Conservation (phyloP, 495 filamentous ascomycete species). For the Lasiosphaeris hirsuta region DNA sequence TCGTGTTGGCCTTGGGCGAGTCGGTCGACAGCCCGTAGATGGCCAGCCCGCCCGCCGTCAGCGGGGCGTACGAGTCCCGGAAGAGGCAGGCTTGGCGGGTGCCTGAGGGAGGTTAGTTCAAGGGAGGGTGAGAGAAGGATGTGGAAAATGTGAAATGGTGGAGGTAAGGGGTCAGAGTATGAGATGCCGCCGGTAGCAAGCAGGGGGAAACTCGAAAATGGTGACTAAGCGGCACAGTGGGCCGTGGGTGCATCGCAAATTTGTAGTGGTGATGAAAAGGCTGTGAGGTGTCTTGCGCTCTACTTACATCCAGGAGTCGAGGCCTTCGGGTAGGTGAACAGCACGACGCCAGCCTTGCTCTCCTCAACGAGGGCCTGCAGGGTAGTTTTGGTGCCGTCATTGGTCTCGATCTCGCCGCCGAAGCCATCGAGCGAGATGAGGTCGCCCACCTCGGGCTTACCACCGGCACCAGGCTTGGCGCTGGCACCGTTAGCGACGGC, state of each 20-base stretch:
- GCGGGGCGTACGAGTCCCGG: conserved; percentile 70
- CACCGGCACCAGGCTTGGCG: background rate
- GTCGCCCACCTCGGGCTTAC: conserved; percentile 41
- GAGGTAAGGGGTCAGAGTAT: conserved; percentile 2
- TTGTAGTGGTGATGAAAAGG: background rate
- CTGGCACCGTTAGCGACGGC: conserved; percentile 19
- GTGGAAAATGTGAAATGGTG: background rate
- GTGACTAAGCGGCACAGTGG: background rate
- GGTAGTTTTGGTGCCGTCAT: conserved; percentile 75
- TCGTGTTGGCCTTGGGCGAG: conserved; percentile 82
- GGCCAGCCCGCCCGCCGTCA: conserved; percentile 76
- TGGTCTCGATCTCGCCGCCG: conserved; percentile 78
- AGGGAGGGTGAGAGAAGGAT: background rate
- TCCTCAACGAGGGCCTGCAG: conserved; percentile 74
- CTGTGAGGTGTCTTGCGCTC: background rate
- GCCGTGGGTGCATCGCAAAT: no score
- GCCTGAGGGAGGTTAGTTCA: conserved; percentile 50
- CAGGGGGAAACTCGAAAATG: background rate
- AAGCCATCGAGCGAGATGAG: conserved; percentile 66
- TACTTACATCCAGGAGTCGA: conserved; percentile 94
- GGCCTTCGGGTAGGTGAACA: conserved; percentile 96
- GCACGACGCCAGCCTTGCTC: conserved; percentile 79
- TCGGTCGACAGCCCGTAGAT: conserved; percentile 90
- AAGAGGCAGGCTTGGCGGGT: conserved; percentile 92
- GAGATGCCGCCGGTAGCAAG: background rate